Conservation (phyloP, 192 early-diverging fungal species). For the Dimargaris cristalligena region DNA sequence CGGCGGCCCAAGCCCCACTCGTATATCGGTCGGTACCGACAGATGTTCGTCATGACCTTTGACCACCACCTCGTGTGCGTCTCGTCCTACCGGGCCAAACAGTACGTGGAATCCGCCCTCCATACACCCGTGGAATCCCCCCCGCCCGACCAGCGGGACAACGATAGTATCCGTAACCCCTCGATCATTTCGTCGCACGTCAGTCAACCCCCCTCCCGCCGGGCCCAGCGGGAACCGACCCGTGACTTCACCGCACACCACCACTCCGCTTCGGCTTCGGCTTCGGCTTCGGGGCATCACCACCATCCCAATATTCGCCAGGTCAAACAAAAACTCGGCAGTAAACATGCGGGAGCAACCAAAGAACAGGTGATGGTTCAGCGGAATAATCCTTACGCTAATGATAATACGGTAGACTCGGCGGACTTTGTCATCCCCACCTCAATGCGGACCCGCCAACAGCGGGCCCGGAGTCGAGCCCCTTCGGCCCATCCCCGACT, state of each 20-base stretch:
- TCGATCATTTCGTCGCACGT: neutral
- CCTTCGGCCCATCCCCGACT: neutral
- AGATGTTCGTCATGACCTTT: slow-evolving; percentile 12
- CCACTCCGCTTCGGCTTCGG: too few species aligned
- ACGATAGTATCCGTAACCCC: neutral
- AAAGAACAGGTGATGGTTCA: too few species aligned
- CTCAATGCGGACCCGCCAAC: neutral
- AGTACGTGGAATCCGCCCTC: slow-evolving; percentile 6
- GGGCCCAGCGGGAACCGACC: neutral
- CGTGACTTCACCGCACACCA: too few species aligned
- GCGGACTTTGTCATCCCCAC: neutral
- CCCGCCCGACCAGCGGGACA: neutral
- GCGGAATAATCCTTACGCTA: too few species aligned
- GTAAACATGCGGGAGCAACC: too few species aligned
- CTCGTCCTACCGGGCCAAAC: slow-evolving; percentile 6
- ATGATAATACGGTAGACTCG: neutral
- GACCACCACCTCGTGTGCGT: slow-evolving; percentile 9
- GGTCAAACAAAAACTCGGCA: too few species aligned
- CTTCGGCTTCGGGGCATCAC: neutral
- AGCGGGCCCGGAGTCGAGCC: too few species aligned
- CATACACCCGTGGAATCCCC: neutral
- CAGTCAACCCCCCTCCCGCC: neutral
- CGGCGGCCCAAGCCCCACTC: slow-evolving; percentile 5
- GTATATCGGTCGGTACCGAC: slow-evolving; percentile 7
- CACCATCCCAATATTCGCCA: neutral